These are phyloP conservation scores for Seiridium cupressi DNA, from an alignment of 2,329 filamentous ascomycete genomes.

Conservation along the genomic window DNA sequence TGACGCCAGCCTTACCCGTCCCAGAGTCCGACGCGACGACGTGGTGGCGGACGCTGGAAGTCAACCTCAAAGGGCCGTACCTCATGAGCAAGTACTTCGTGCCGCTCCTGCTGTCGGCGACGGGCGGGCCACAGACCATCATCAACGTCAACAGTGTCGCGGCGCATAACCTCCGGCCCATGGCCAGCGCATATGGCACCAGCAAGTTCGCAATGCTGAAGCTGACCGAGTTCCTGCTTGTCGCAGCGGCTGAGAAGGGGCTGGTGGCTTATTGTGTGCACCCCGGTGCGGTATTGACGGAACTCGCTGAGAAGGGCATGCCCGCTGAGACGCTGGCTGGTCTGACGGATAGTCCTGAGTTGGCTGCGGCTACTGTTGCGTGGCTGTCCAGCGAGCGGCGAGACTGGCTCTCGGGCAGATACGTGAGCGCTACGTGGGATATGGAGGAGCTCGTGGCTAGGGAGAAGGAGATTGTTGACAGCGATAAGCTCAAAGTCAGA, in stretches of 20 bases:
- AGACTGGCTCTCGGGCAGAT: slow-evolving; percentile 32
- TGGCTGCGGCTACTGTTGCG: slow-evolving; percentile 26
- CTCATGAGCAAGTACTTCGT: slow-evolving; percentile 45
- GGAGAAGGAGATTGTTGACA: slow-evolving; percentile 25
- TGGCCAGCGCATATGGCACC: slow-evolving; percentile 38
- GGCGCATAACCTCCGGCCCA: slow-evolving; percentile 25
- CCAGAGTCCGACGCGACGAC: slow-evolving; percentile 24
- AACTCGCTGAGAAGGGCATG: slow-evolving; percentile 15
- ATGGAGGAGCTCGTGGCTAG: slow-evolving; percentile 30
- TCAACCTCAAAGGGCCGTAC: slow-evolving; percentile 50
- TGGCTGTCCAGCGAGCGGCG: slow-evolving; percentile 25
- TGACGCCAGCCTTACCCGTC: slow-evolving; percentile 28
- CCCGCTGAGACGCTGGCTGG: slow-evolving; percentile 14
- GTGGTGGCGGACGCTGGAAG: slow-evolving; percentile 47
- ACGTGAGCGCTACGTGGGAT: slow-evolving; percentile 37
- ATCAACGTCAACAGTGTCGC: slow-evolving; percentile 46
- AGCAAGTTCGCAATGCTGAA: slow-evolving; percentile 44
- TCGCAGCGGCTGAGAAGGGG: slow-evolving; percentile 14
- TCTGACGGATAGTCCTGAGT: slow-evolving; percentile 15
- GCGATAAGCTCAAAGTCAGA: slow-evolving; percentile 31
- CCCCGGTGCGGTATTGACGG: slow-evolving; percentile 17
- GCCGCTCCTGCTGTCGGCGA: slow-evolving; percentile 40
- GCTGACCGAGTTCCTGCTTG: slow-evolving; percentile 41
- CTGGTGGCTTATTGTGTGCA: slow-evolving; percentile 18
- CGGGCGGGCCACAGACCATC: slow-evolving; percentile 36